Conservation (phyloP, 2,329 filamentous ascomycete species). For the Geosmithia flava region DNA sequence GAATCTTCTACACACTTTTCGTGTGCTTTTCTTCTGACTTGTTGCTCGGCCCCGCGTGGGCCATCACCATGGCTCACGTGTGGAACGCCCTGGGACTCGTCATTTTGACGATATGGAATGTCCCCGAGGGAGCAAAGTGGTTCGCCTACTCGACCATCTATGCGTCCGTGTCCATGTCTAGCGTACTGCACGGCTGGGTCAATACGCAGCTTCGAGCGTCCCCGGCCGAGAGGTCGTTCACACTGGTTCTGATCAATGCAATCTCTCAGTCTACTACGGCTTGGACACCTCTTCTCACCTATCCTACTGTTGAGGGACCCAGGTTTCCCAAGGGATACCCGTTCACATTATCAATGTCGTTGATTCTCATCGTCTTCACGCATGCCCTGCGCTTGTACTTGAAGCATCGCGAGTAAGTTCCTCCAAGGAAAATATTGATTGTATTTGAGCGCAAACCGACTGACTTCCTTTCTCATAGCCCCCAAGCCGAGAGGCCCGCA, state of each 20-base stretch:
- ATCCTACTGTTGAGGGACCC: constrained; percentile 30
- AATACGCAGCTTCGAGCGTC: constrained; percentile 34
- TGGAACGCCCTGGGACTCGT: constrained; percentile 41
- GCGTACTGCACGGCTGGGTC: constrained; percentile 42
- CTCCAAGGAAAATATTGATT: neutral
- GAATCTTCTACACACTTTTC: constrained; percentile 42
- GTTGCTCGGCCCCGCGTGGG: constrained; percentile 37
- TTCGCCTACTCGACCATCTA: constrained; percentile 30
- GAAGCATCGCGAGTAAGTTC: constrained; percentile 10
- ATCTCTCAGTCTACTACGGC: constrained; percentile 42
- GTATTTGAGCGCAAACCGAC: too few relatives aligned
- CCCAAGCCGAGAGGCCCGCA: too few relatives aligned
- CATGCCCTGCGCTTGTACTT: constrained; percentile 10
- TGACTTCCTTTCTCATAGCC: neutral
- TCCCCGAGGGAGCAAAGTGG: constrained; percentile 27
- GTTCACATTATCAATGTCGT: constrained; percentile 20
- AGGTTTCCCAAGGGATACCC: constrained; percentile 28
- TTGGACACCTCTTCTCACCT: constrained; percentile 41
- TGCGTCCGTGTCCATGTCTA: constrained; percentile 36
- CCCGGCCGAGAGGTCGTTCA: constrained; percentile 33
- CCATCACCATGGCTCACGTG: constrained; percentile 34
- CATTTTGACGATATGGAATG: constrained; percentile 42
- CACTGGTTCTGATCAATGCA: constrained; percentile 36
- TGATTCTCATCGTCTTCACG: constrained; percentile 13
- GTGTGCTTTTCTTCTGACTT: constrained; percentile 43